Base-by-base conservation (phyloP, 352 stramenopile genomes). In the Phytopythium helicoides region DNA sequence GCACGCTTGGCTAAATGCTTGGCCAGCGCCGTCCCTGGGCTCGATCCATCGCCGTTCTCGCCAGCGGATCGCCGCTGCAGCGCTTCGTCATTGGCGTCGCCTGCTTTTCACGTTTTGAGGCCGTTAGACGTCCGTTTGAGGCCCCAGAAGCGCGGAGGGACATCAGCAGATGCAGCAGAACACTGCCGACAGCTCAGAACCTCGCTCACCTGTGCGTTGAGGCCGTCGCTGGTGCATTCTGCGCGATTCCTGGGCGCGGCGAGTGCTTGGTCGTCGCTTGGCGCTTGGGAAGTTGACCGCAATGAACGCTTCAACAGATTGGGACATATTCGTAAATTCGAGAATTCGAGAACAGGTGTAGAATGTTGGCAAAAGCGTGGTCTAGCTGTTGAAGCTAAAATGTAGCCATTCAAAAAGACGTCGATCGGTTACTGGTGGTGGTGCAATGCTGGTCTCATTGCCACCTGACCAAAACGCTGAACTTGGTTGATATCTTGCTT, bases 11-110 rank as follows among this genome's bases (percentile, higher is more conserved):
- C 76, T 3, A 89, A 46, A 40, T 60, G 47, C 65, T 82, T 86
- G 2, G 76, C 70, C 9, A 93, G 55, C 19, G 72, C 80, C 2
- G 84, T 41, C 3, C 55, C 82, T 3, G 79, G 68, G 54, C 89
- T 76, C 25, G 55, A 66, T 6, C 49, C 54, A 22, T 56, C 35
- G 26, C 52, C 38, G 22, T 8, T 35, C 2, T 33, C 25, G 49
- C 26, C 40, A 38, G 47, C 53, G n/a, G 35, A 49, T 21, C 53
- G 38, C 41, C 52, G 59, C 54, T 75, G 66, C 52, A 78, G 62
- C 23, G 66, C 59, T 18, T 66, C 54, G 18, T 59, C 58, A 15
- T 68, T 55, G 66, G 39, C 47, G 3, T 39, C 23, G 28, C 28
- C 28, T 33, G 28, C 28, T 33, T 33, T 33, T 33, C 28, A 33